phyloP scores from a whole-genome alignment of 2,329 filamentous ascomycete species.

The Mycosphaerella sp. region DNA sequence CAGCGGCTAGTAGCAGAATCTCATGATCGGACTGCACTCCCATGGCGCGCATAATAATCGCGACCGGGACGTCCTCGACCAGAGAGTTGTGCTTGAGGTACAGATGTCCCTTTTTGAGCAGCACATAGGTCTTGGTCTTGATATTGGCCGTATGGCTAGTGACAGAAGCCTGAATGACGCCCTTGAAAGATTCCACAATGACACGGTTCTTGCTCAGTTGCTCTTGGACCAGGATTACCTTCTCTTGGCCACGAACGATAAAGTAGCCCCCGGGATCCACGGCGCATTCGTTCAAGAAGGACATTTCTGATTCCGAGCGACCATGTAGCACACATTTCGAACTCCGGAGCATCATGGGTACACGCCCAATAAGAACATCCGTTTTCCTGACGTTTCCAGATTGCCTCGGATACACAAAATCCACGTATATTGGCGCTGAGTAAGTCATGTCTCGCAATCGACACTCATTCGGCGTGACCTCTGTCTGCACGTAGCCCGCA shows the following conservation, averaged over 20 bases:
- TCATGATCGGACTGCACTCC: conserved; percentile 92
- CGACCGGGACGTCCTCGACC: conserved; percentile 88
- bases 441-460: conserved; percentile 97
- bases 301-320: conserved; percentile 83
- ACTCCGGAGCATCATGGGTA: conserved; percentile 96
- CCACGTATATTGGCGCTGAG: conserved; percentile 85
- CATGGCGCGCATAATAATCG: conserved; percentile 86
- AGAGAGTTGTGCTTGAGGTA: conserved; percentile 88
- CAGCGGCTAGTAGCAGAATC: conserved; percentile 84
- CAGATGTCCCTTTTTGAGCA: conserved; percentile 88
- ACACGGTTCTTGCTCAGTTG: conserved; percentile 99
- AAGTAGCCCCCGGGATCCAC: conserved; percentile 97
- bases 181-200: conserved; percentile 95
- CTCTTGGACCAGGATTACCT: conserved; percentile 97
- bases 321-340: conserved; percentile 82
- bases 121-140: conserved; percentile 95
- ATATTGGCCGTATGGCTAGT: conserved; percentile 97
- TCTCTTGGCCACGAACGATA: conserved; percentile 94
- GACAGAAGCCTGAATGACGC: conserved; percentile 88
- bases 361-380: conserved; percentile 72
- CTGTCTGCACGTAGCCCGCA: conserved; percentile 59
- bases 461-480: conserved; percentile 89
- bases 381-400: conserved; percentile 67
- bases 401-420: conserved; percentile 83
- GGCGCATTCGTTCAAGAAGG: conserved; percentile 87